phyloP scores from a whole-genome alignment of 2,329 filamentous ascomycete species.

The Pyrenophora graminea region DNA sequence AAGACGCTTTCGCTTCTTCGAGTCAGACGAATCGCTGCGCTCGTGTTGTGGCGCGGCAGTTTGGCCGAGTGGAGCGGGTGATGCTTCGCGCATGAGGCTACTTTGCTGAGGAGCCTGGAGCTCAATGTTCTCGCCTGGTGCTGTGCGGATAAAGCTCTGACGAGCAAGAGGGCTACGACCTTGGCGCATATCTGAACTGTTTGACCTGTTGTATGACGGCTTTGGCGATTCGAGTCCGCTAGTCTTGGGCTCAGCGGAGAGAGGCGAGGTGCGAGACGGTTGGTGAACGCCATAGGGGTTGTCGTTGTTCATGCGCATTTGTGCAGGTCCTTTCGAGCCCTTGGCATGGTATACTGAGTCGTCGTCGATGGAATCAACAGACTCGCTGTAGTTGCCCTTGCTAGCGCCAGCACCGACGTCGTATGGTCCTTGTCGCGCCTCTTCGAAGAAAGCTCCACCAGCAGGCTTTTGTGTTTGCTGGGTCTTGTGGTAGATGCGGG shows the following conservation, averaged over 20 bases:
- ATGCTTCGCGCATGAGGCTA: slow-evolving; percentile 42
- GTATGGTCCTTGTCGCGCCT: slow-evolving; percentile 35
- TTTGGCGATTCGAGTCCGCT: slow-evolving; percentile 37
- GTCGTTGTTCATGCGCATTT: slow-evolving; percentile 33
- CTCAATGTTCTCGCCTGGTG: slow-evolving; percentile 42
- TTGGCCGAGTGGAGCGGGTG: slow-evolving; percentile 37
- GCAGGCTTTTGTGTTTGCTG: slow-evolving; percentile 56
- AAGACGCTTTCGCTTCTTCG: slow-evolving; percentile 43
- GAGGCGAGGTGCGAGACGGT: slow-evolving; percentile 34
- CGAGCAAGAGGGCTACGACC: slow-evolving; percentile 53
- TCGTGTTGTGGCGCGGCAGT: slow-evolving; percentile 22
- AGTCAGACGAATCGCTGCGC: slow-evolving; percentile 40
- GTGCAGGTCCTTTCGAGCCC: slow-evolving; percentile 29
- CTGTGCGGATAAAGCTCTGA: slow-evolving; percentile 48
- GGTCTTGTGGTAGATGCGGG: slow-evolving; percentile 71
- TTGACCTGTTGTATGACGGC: slow-evolving; percentile 31
- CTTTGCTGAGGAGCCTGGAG: slow-evolving; percentile 42
- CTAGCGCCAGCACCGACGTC: slow-evolving; percentile 24
- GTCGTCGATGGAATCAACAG: slow-evolving; percentile 43
- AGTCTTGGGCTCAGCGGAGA: slow-evolving; percentile 34
- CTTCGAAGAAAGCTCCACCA: slow-evolving; percentile 50
- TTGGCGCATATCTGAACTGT: slow-evolving; percentile 30
- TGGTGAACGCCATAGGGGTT: slow-evolving; percentile 18
- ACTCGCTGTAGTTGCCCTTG: slow-evolving; percentile 41
- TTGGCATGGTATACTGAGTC: slow-evolving; percentile 42